Conservation (phyloP, 2,329 filamentous ascomycete species). For the Colletotrichum gigasporum region DNA sequence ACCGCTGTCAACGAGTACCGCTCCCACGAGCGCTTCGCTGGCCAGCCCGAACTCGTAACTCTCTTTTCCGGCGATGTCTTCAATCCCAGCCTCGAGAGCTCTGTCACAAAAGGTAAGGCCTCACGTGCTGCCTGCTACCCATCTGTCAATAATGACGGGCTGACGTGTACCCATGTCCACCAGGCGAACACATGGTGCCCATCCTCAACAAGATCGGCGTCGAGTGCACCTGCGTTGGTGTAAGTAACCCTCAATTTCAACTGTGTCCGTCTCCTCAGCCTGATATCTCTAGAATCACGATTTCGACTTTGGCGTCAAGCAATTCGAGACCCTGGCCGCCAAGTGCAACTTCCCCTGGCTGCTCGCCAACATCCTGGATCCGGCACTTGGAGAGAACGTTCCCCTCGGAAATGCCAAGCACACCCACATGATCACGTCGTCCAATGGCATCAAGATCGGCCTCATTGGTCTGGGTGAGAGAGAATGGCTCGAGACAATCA, state of each 20-base stretch:
- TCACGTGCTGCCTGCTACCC: not conserved
- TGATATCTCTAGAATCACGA: conserved; percentile 77
- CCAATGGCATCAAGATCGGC: conserved; percentile 86
- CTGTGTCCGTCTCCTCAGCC: conserved; percentile 26
- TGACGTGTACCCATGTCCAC: not conserved
- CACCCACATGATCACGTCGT: conserved; percentile 80
- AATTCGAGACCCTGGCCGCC: conserved; percentile 76
- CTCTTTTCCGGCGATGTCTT: conserved; percentile 94
- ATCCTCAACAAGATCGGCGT: conserved; percentile 82
- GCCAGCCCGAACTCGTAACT: conserved; percentile 74
- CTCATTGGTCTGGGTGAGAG: conserved; percentile 87
- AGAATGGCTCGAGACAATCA: conserved; percentile 91
- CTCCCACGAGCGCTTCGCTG: conserved; percentile 65
- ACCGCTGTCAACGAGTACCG: conserved; percentile 81
- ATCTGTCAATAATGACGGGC: not conserved
- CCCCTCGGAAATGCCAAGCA: conserved; percentile 80
- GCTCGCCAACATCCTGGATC: conserved; percentile 87
- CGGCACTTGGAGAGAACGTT: conserved; percentile 77
- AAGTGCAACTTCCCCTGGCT: conserved; percentile 91
- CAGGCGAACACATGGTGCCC: conserved; percentile 86
- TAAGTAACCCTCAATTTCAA: conserved; percentile 51
- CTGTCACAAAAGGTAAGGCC: conserved; percentile 79
- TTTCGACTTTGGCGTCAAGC: conserved; percentile 87
- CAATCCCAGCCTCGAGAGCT: conserved; percentile 89
- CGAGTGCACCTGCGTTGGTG: conserved; percentile 83